Evolutionary conservation across 225 moss, liverwort and hornwort genomes (phyloP), one percentile per base, ranked within the genome.

Genomic region (Pseudoscleropodium purum): DNA sequence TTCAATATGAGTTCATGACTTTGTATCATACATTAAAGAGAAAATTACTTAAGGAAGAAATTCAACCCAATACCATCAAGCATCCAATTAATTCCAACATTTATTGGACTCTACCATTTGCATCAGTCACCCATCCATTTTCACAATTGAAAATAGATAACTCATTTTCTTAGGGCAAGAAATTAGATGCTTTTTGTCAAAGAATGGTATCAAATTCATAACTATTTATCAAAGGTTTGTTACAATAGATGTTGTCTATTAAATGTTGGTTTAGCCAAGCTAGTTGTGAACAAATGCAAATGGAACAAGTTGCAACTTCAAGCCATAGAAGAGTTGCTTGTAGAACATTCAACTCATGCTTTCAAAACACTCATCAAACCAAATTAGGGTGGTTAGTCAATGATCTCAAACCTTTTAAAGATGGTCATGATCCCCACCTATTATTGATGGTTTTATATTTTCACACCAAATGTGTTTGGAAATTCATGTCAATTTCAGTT

Each of bases 171-270:
- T 11, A 4, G 3, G 17, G 0, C 5, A 30, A 31, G 4, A 30
- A 73, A 17, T 74, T 17, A 1, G 26, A 6, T 29, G 10, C 9
- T 15, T 25, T 11, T 11, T 30, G 10, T 10, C 1, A 31, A 3
- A 31, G 31, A 75, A 31, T 11, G 19, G 11, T 2, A 31, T 19
- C 2, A 49, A 4, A 0, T 19, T 75, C 19, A 75, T 49, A 19
- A 19, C 15, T 75, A 75, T 49, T 31, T 75, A 11, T 49, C 0
- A 2, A 19, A 0, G 2, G 0, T 39, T 45, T 45, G 1, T 1
- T 45, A 1, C 6, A 45, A 29, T 0, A 69, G 0, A 72, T 72
- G 26, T 2, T 3, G 16, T 17, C 41, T 41, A 73, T 27, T 27
- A 74, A 15, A 74, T 47, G 2, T 75, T 75, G 19, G 18, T 47